Conservation (phyloP, 2,329 filamentous ascomycete species). For the Graphilbum sp. region DNA sequence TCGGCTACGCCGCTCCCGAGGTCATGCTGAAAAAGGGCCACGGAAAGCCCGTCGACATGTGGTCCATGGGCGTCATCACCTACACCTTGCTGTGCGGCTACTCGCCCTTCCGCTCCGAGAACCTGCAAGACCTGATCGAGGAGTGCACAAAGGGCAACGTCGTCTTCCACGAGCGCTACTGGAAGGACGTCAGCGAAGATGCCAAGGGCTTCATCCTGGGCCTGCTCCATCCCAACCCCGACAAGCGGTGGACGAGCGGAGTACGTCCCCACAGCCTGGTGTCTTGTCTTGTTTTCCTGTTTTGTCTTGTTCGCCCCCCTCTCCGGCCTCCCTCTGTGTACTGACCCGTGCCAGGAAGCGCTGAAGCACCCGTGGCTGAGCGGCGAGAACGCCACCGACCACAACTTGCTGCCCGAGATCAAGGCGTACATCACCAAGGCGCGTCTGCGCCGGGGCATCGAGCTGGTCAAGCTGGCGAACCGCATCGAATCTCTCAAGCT, state of each 20-base stretch:
- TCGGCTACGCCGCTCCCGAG: slow-evolving; percentile 93
- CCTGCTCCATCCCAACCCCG: slow-evolving; percentile 64
- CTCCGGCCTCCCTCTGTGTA: too few species aligned
- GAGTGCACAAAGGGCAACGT: slow-evolving; percentile 76
- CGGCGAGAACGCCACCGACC: slow-evolving; percentile 80
- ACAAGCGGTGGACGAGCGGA: slow-evolving; percentile 61
- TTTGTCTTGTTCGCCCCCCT: background rate
- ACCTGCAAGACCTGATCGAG: slow-evolving; percentile 79
- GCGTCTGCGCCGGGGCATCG: slow-evolving; percentile 81
- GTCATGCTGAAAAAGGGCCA: slow-evolving; percentile 97
- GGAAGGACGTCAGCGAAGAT: slow-evolving; percentile 91
- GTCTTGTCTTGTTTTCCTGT: background rate
- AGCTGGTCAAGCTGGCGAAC: slow-evolving; percentile 90
- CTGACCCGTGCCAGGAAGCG: slow-evolving; percentile 55
- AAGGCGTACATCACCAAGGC: slow-evolving; percentile 84
- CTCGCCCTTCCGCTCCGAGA: slow-evolving; percentile 94
- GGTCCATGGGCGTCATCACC: slow-evolving; percentile 96
- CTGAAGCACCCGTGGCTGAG: slow-evolving; percentile 77
- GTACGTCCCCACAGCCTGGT: too few species aligned
- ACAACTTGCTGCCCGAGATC: slow-evolving; percentile 96
- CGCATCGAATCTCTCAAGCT: slow-evolving; percentile 89
- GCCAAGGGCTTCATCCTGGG: slow-evolving; percentile 86
- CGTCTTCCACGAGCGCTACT: slow-evolving; percentile 94
- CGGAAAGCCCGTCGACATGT: slow-evolving; percentile 97
- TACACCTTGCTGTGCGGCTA: slow-evolving; percentile 97